Evolutionary conservation across 768 basidiomycete genomes (phyloP).

Genomic region (Suillus tomentosus): DNA sequence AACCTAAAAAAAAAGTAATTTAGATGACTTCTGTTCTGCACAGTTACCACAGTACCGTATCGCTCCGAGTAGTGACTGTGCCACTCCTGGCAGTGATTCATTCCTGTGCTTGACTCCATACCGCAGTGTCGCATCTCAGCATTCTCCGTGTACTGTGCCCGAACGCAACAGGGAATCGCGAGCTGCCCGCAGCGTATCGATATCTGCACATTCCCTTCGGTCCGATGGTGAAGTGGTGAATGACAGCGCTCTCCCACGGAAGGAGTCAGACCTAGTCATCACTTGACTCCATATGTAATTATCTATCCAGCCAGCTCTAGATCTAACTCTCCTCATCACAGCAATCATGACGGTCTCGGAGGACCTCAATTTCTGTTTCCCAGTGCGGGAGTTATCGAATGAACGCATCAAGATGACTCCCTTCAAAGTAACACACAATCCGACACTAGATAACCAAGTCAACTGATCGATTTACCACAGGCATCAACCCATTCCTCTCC

Average conservation of each 20-base stretch:
- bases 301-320: constrained; percentile 9
- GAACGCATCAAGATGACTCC: constrained; percentile 48
- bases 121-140: background rate
- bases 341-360: background rate
- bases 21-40: background rate
- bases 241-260: background rate
- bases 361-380: constrained; percentile 52
- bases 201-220: background rate
- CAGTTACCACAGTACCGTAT: background rate
- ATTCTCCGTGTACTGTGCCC: background rate
- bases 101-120: background rate
- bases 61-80: background rate
- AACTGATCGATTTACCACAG: too few species aligned
- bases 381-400: constrained; percentile 46
- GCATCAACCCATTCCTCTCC: constrained; percentile 43
- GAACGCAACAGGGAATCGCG: background rate
- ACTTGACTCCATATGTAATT: background rate
- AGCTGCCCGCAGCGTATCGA: background rate
- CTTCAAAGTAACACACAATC: constrained; percentile 38
- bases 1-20: background rate
- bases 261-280: constrained; percentile 1
- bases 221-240: background rate
- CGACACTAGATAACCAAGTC: too few species aligned
- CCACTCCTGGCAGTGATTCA: background rate
- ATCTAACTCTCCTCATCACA: background rate